Evolutionary conservation across 2,329 filamentous ascomycete species (phyloP).

Genomic region (Xylariaceae sp.): DNA sequence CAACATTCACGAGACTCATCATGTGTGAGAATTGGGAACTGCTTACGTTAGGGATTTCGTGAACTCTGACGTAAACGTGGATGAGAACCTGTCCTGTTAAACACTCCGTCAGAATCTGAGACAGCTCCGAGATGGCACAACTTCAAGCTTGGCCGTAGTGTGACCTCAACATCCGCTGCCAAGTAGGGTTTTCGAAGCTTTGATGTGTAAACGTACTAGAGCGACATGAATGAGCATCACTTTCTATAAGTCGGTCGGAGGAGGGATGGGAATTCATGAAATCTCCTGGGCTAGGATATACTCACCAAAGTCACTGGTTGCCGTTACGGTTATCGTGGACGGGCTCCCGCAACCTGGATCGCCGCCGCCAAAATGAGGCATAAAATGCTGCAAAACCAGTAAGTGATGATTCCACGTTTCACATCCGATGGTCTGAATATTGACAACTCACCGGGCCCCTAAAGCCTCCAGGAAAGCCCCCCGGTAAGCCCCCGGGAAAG

Average conservation of each 20-base stretch:
- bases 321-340: not conserved
- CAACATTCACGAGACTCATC: not conserved
- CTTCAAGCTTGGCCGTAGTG: not conserved
- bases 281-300: constrained; percentile 9
- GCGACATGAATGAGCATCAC: constrained; percentile 12
- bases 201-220: constrained; percentile 15
- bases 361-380: not conserved
- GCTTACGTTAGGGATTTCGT: constrained; percentile 16
- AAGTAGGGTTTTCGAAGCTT: not conserved
- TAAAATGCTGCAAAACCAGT: not conserved
- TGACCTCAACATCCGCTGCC: not conserved
- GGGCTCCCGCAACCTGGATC: not conserved
- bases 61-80: constrained; percentile 3
- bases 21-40: not conserved
- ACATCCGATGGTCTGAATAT: not conserved
- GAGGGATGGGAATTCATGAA: not conserved
- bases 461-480: not conserved
- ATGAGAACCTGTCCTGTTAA: not conserved
- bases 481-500: not conserved
- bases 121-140: not conserved
- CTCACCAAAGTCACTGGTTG: constrained; percentile 11
- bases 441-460: constrained; percentile 8
- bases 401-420: not conserved
- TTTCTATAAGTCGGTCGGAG: not conserved
- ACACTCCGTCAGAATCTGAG: constrained; percentile 3